A percentile compares a stretch with the other conserved stretches of the same genome.
Evolutionary conservation across 2,329 filamentous ascomycete species (phyloP).

Genomic region (Diplodia seriata): DNA sequence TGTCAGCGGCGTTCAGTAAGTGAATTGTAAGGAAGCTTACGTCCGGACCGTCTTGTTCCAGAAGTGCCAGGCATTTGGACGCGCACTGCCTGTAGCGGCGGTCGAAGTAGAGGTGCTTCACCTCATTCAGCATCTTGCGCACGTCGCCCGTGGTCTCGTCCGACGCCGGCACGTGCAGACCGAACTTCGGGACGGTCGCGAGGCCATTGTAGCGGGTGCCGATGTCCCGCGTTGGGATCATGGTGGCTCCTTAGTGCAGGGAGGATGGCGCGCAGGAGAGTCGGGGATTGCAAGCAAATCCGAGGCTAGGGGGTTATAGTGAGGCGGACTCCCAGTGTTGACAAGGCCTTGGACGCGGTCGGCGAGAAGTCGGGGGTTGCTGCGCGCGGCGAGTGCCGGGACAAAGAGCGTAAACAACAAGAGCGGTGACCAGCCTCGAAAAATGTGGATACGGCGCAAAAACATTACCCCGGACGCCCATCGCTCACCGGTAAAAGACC

Average conservation of each 20-base stretch:
- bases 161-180: constrained; percentile 14
- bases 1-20: not conserved
- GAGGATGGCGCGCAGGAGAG: not conserved
- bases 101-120: constrained; percentile 36
- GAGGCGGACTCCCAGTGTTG: not conserved
- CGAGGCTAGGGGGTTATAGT: not conserved
- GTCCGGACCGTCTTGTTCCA: constrained; percentile 35
- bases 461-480: constrained; percentile 23
- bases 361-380: constrained; percentile 14
- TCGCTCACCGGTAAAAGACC: constrained; percentile 5
- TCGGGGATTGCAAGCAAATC: not conserved
- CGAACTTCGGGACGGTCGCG: constrained; percentile 22
- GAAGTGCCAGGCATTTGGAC: constrained; percentile 39
- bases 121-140: constrained; percentile 27
- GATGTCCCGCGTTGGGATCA: constrained; percentile 15
- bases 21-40: not conserved
- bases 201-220: constrained; percentile 23
- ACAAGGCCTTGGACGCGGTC: not conserved
- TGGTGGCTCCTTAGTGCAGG: not conserved
- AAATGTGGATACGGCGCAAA: constrained; percentile 27
- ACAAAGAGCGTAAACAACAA: constrained; percentile 24
- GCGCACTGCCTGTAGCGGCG: constrained; percentile 49
- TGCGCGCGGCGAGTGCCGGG: constrained; percentile 8
- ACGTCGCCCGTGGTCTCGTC: constrained; percentile 5
- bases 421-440: constrained; percentile 10